Percentiles rank a stretch among this genome's conserved stretches.
These are phyloP conservation scores for Ophiostoma angusticollis DNA, from an alignment of 2,329 filamentous ascomycete species.

Conservation along the genomic window DNA sequence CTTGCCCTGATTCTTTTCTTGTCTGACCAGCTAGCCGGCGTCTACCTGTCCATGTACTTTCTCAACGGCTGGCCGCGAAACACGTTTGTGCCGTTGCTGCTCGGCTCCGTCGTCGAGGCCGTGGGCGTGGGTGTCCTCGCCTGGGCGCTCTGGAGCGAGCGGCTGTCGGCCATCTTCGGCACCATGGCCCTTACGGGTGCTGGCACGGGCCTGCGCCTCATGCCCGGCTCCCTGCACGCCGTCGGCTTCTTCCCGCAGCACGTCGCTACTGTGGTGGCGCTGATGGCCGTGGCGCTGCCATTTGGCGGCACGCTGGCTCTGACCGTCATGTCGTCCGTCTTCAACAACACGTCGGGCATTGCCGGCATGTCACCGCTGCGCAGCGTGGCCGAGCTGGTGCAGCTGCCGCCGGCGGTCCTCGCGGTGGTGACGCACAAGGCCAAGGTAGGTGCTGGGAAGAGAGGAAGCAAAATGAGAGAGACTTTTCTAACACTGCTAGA, in stretches of 20 bases:
- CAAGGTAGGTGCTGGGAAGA: slow-evolving; percentile 18
- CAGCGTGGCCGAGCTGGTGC: slow-evolving; percentile 24
- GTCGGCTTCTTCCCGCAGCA: slow-evolving; percentile 46
- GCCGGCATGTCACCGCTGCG: slow-evolving; percentile 16
- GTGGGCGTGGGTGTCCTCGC: slow-evolving; percentile 45
- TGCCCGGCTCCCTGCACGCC: slow-evolving; percentile 48
- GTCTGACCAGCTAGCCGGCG: slow-evolving; percentile 30
- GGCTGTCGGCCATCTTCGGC: slow-evolving; percentile 34
- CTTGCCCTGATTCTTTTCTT: background rate
- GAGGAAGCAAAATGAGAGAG: background rate
- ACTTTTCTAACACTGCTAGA: slow-evolving; percentile 5
- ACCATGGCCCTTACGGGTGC: slow-evolving; percentile 54
- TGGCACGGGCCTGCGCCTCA: slow-evolving; percentile 52
- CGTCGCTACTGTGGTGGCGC: slow-evolving; percentile 44
- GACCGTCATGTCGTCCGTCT: slow-evolving; percentile 56
- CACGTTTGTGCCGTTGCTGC: slow-evolving; percentile 45
- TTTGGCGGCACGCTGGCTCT: slow-evolving; percentile 53
- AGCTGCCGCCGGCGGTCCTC: slow-evolving; percentile 23
- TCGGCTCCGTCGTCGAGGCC: slow-evolving; percentile 43
- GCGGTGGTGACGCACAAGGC: slow-evolving; percentile 28
- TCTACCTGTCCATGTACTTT: slow-evolving; percentile 42
- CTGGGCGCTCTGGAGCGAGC: slow-evolving; percentile 26
- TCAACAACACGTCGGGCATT: slow-evolving; percentile 40
- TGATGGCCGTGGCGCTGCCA: slow-evolving; percentile 46
- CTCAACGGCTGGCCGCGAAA: slow-evolving; percentile 50